A percentile compares a stretch with the other conserved stretches of the same genome.
Evolutionary conservation across 2,329 filamentous ascomycete genomes (phyloP).

Genomic region (Fusarium foetens): DNA sequence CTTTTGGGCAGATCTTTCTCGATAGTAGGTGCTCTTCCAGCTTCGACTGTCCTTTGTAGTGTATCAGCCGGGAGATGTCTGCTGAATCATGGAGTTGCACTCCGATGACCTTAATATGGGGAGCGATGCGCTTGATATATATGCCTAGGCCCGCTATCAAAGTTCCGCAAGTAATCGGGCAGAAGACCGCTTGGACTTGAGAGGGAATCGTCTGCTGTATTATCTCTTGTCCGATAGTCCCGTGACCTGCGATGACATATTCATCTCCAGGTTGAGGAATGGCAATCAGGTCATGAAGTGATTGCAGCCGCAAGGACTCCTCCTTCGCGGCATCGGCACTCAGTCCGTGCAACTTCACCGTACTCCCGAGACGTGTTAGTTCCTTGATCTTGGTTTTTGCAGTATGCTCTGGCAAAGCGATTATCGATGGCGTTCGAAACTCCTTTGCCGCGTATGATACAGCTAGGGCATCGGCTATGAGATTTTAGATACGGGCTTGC

Average conservation of each 20-base stretch:
- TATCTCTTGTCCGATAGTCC: background rate
- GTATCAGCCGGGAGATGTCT: background rate
- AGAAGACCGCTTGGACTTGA: background rate
- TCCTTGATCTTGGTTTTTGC: background rate
- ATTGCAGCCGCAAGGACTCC: background rate
- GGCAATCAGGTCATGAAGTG: background rate
- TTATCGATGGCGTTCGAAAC: background rate
- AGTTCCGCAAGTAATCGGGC: background rate
- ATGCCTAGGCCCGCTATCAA: background rate
- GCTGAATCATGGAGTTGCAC: background rate
- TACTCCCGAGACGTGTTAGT: background rate
- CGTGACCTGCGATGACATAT: background rate
- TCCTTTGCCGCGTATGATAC: background rate
- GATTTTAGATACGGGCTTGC: background rate
- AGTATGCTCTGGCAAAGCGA: background rate
- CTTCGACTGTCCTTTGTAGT: fast-evolving
- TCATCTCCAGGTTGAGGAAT: background rate
- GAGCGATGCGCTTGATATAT: background rate
- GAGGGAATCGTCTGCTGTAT: fast-evolving
- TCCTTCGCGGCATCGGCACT: fast-evolving
- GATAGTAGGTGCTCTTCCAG: background rate
- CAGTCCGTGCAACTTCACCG: fast-evolving
- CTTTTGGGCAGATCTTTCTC: background rate
- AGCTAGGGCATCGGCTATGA: background rate
- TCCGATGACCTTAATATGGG: background rate